A percentile compares a stretch with the other conserved stretches of the same genome.
phyloP scores from a whole-genome alignment of 768 basidiomycete genomes.

The Gloeophyllum trabeum region DNA sequence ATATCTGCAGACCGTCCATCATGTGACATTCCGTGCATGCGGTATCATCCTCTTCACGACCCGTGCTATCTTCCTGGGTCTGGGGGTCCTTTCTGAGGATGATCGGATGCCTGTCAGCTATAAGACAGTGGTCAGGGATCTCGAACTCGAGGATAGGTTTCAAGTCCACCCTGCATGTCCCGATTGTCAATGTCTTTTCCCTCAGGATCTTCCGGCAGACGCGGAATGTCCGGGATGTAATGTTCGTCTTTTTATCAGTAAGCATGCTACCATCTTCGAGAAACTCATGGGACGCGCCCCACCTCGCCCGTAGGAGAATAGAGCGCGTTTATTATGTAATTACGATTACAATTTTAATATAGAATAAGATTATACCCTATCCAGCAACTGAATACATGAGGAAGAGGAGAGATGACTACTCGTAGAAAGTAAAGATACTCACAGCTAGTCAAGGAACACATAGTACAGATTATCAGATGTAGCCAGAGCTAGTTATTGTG shows the following conservation, averaged over 20 bases:
- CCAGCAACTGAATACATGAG: too few species aligned
- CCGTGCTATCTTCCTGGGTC: constrained; percentile 5
- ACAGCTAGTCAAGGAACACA: too few species aligned
- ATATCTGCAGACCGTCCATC: constrained; percentile 13
- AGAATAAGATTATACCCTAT: too few species aligned
- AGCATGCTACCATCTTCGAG: not conserved
- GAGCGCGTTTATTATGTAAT: too few species aligned
- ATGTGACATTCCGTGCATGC: constrained; percentile 13
- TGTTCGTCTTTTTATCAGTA: not conserved
- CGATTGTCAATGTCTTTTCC: not conserved
- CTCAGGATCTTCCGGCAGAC: not conserved
- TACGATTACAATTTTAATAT: too few species aligned
- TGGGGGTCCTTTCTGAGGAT: not conserved
- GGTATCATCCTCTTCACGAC: constrained; percentile 8
- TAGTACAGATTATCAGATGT: too few species aligned
- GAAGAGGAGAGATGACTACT: too few species aligned
- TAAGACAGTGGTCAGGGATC: not conserved
- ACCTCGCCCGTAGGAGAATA: too few species aligned
- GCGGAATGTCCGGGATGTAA: not conserved
- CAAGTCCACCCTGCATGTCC: not conserved
- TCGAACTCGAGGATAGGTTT: not conserved
- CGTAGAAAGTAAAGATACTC: too few species aligned
- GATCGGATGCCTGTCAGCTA: not conserved
- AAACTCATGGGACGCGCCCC: not conserved
- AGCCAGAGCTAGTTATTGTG: too few species aligned